Evolutionary conservation across 140 eudicot genomes (phyloP).

Genomic region (Erigeron philadelphicus): DNA sequence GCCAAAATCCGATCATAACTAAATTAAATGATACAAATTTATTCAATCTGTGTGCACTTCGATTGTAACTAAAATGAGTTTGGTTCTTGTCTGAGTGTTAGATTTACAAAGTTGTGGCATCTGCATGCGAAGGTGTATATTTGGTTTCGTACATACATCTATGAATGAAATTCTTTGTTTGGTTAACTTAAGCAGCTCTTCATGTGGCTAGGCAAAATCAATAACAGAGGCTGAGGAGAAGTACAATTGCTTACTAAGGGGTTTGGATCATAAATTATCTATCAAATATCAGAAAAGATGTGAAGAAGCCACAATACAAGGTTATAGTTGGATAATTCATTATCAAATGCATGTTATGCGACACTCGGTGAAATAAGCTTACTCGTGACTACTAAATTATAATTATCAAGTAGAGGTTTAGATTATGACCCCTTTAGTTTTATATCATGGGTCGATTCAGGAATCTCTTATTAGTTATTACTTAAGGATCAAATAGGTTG

Average conservation of each 20-base stretch:
- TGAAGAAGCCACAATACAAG: conserved; percentile 95
- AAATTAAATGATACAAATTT: background rate
- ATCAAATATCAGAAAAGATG: conserved; percentile 69
- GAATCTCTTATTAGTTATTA: no score
- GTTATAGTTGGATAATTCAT: conserved; percentile 26
- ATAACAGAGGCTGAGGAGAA: conserved; percentile 74
- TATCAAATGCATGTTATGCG: background rate
- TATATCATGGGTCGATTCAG: background rate
- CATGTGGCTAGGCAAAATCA: conserved; percentile 52
- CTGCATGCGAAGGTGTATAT: background rate
- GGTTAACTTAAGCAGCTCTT: conserved; percentile 3
- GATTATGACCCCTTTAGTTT: background rate
- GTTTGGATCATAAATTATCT: conserved; percentile 59
- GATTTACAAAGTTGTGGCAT: conserved; percentile 12
- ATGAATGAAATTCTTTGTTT: background rate
- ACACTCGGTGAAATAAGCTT: background rate
- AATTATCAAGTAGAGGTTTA: background rate
- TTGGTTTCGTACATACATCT: conserved; percentile 9
- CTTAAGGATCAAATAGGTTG: background rate
- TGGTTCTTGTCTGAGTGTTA: background rate
- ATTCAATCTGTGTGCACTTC: background rate
- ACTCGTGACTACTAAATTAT: background rate
- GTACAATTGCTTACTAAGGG: conserved; percentile 46
- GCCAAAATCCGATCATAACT: background rate
- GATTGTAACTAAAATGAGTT: background rate